phyloP scores from a whole-genome alignment of 176 grass and related monocot genomes.

The Saccharum spontaneum region DNA sequence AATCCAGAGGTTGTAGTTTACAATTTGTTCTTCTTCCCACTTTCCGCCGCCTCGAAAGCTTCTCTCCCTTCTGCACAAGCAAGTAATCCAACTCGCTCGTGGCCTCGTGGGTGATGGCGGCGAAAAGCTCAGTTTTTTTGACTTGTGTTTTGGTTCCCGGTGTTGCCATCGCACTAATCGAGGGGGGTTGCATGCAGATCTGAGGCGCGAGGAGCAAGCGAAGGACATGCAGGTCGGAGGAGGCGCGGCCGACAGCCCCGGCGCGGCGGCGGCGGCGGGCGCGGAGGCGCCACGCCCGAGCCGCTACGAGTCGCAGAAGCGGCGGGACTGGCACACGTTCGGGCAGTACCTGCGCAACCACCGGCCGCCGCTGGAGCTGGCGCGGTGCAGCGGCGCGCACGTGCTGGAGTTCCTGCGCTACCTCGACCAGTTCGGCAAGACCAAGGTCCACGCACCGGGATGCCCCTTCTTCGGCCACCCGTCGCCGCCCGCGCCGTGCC shows the following conservation, averaged over 20 bases:
- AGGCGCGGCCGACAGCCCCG: conserved; percentile 38
- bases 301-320: conserved; percentile 87
- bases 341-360: conserved; percentile 84
- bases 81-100: neutral
- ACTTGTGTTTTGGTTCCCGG: neutral
- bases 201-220: neutral
- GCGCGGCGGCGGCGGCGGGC: neutral
- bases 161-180: neutral
- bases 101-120: neutral
- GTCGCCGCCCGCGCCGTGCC: conserved; percentile 62
- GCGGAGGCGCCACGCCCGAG: conserved; percentile 41
- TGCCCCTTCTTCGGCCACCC: conserved; percentile 87
- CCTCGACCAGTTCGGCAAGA: conserved; percentile 90
- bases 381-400: conserved; percentile 79
- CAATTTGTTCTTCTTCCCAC: neutral
- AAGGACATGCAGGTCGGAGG: conserved; percentile 37
- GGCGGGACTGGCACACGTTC: conserved; percentile 87
- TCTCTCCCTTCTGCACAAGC: neutral
- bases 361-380: conserved; percentile 70
- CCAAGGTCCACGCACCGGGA: conserved; percentile 57
- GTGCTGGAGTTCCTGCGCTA: conserved; percentile 82
- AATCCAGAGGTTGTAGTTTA: neutral
- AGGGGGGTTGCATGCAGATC: conserved; percentile 39
- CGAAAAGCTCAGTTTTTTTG: neutral
- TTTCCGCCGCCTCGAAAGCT: neutral